Evolutionary conservation across 169 alveolate genomes (phyloP), one percentile per base, ranked within the genome.

Genomic region (Plasmodium billcollinsi): DNA sequence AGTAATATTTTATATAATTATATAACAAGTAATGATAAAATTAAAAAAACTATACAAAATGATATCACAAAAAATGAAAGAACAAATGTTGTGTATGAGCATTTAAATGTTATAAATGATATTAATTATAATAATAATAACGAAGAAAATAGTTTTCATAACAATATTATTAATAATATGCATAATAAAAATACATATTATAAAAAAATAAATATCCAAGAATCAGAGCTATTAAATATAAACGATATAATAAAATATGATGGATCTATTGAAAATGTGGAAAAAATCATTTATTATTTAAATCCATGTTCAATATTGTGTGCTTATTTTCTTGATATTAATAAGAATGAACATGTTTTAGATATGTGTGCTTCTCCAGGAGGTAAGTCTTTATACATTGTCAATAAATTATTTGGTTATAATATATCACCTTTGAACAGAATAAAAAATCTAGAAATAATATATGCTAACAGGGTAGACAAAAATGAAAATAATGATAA

Each of bases 301-400:
- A 75, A 75, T 20, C 89, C 89, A 4, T 75, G 89, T 14, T 58
- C 93, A 2, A 90, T 88, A 20, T 90, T 70, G 20, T 94, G 95
- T 24, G 90, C 94, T 14, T 72, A 91, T 59, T 88, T 91, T 26
- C 66, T 94, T 8, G 94, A 90, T 15, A 85, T 88, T 12, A 33
- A 54, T 54, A 86, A 93, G 1, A 88, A 88, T 24, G 96, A 95
- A 33, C 50, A 89, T 49, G 95, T 96, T 39, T 88, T 96, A 18
- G 98, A 96, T 74, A 74, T 95, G 92, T 96, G 97, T 91, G 95
- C 97, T 3, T 95, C 97, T 43, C 97, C 97, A 8, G 98, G 98
- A 14, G 98, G 97, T 2, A 95, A 95, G 58, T 86, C 96, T 29
- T 93, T 96, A 69, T 94, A 95, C 15, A 67, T 95, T n/a, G 95